phyloP scores from a whole-genome alignment of 2,329 filamentous ascomycete genomes.

The Sporothrix variecibatus region DNA sequence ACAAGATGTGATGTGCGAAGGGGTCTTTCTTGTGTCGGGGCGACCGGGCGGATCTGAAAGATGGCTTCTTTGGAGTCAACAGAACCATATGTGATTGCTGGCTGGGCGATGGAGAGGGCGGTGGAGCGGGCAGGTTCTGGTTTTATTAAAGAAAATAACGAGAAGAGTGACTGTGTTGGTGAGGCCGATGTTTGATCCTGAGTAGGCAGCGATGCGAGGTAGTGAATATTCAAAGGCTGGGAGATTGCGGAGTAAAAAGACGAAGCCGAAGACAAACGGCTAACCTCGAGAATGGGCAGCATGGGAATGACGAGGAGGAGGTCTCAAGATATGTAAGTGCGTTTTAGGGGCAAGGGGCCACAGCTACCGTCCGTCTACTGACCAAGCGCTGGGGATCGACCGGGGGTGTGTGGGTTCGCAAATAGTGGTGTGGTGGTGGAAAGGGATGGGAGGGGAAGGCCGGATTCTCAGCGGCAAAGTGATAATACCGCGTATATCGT shows the following conservation, averaged over 20 bases:
- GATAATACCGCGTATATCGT: neutral
- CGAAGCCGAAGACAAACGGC: constrained; percentile 73
- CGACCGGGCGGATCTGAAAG: constrained; percentile 50
- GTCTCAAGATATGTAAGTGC: constrained; percentile 19
- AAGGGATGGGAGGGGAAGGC: neutral
- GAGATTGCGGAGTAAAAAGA: constrained; percentile 82
- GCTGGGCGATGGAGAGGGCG: constrained; percentile 27
- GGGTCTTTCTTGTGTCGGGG: constrained; percentile 42
- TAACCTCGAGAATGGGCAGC: constrained; percentile 63
- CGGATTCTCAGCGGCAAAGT: constrained; percentile 21
- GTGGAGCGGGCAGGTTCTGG: constrained; percentile 27
- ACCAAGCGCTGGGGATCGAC: constrained; percentile 25
- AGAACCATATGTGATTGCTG: constrained; percentile 48
- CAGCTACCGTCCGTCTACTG: constrained; percentile 22
- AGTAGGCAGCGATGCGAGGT: constrained; percentile 48
- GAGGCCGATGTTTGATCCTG: neutral
- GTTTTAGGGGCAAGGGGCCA: constrained; percentile 6
- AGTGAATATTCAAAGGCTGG: constrained; percentile 76
- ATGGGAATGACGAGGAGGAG: constrained; percentile 33
- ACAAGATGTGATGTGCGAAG: constrained; percentile 55
- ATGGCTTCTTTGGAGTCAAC: constrained; percentile 40
- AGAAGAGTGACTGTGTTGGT: neutral
- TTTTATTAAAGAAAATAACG: neutral
- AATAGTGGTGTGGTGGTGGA: neutral
- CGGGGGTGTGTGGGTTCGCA: constrained; percentile 5